Evolutionary conservation across 345 rosid genomes (phyloP).

Genomic region (Acer negundo): DNA sequence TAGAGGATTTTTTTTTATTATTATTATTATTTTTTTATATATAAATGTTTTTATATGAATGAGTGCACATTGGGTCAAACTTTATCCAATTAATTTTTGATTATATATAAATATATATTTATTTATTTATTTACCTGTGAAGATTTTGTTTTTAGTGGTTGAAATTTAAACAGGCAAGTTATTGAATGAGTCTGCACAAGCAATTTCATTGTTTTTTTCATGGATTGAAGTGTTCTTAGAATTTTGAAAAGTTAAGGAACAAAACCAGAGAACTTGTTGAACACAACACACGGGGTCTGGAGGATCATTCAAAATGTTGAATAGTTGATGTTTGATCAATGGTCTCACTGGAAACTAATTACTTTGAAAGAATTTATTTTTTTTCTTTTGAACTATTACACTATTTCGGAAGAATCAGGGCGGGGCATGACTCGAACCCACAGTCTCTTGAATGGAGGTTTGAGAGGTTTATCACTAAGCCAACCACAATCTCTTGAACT

Average conservation of each 20-base stretch:
- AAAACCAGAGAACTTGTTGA: neutral
- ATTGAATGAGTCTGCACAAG: neutral
- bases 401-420: too few relatives aligned
- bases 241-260: neutral
- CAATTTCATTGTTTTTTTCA: neutral
- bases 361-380: neutral
- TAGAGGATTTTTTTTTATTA: neutral
- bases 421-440: too few relatives aligned
- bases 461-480: too few relatives aligned
- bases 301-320: neutral
- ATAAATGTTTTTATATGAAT: too few relatives aligned
- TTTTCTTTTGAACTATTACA: too few relatives aligned
- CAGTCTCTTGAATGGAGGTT: too few relatives aligned
- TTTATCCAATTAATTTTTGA: neutral
- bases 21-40: neutral
- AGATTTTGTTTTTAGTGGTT: too few relatives aligned
- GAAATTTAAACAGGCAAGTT: neutral
- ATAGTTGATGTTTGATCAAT: neutral
- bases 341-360: neutral
- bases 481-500: too few relatives aligned
- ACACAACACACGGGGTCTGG: neutral
- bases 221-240: neutral
- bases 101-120: too few relatives aligned
- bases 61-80: neutral
- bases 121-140: too few relatives aligned